Percentiles rank a stretch among this genome's conserved stretches.
Evolutionary conservation across 805 yeast species (phyloP).

Genomic region (Wilhelminamyces savonicus): DNA sequence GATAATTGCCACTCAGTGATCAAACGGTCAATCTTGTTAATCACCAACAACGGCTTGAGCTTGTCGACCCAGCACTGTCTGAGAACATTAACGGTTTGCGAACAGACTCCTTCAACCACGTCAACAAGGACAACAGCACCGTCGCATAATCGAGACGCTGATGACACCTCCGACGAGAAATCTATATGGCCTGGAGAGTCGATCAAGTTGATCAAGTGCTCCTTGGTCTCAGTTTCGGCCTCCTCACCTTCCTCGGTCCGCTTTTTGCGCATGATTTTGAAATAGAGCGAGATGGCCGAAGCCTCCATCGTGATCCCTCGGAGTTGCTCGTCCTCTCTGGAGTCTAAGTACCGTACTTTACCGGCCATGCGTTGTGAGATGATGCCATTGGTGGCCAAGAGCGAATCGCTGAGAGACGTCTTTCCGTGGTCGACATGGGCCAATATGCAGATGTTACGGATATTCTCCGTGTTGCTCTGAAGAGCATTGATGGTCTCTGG

Average conservation of each 20-base stretch:
- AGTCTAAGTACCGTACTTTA: constrained; percentile 84
- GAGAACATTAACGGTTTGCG: constrained; percentile 91
- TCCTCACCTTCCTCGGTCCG: constrained; percentile 22
- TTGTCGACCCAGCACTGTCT: constrained; percentile 96
- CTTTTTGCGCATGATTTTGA: constrained; percentile 51
- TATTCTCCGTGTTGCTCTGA: constrained; percentile 62
- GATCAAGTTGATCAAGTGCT: constrained; percentile 82
- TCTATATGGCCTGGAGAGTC: constrained; percentile 99
- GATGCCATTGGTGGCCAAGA: constrained; percentile 92
- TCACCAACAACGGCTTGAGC: constrained; percentile 77
- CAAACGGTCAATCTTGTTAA: constrained; percentile 87
- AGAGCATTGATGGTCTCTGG: constrained; percentile 57
- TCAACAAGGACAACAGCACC: constrained; percentile 95
- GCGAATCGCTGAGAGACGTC: constrained; percentile 87
- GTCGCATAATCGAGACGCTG: constrained; percentile 93
- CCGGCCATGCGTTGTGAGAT: constrained; percentile 95
- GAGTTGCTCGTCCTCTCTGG: constrained; percentile 91
- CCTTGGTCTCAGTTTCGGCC: constrained; percentile 44
- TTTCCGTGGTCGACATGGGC: constrained; percentile 99
- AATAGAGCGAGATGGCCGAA: constrained; percentile 89
- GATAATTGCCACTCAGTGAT: constrained; percentile 75
- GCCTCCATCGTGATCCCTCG: constrained; percentile 98
- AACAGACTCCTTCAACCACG: constrained; percentile 97
- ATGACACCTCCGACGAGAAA: constrained; percentile 91
- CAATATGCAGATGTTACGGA: constrained; percentile 87